Conservation (phyloP, 2,329 filamentous ascomycete species). For the Phialocephala subalpina region DNA sequence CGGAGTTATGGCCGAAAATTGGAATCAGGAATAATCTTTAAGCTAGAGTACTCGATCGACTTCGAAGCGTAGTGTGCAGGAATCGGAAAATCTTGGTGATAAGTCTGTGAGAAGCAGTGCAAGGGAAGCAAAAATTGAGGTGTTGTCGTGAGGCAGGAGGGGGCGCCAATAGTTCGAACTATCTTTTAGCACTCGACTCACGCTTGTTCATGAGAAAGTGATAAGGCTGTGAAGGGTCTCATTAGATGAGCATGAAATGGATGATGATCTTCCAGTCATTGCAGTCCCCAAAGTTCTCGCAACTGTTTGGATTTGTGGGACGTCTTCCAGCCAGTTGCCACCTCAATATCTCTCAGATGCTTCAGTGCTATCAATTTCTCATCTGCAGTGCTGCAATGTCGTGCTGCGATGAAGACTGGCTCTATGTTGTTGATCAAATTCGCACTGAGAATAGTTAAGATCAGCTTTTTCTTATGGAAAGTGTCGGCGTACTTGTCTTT, state of each 20-base stretch:
- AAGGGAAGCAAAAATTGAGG: neutral
- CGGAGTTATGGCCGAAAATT: neutral
- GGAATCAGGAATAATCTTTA: neutral
- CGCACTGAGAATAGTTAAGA: neutral
- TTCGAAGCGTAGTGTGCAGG: neutral
- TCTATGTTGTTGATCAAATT: neutral
- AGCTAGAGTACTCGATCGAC: neutral
- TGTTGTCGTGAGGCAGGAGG: neutral
- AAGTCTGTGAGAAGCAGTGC: neutral
- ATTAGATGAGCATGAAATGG: neutral
- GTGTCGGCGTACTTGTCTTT: neutral
- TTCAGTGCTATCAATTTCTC: neutral
- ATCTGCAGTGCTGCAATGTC: neutral
- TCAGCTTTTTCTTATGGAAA: neutral
- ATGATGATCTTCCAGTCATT: neutral
- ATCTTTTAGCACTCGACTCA: neutral
- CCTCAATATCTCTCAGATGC: conserved; percentile 2
- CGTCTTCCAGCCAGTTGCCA: neutral
- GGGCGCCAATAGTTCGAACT: neutral
- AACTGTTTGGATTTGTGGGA: neutral
- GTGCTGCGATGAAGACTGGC: neutral
- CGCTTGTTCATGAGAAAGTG: neutral
- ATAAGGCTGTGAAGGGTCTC: neutral
- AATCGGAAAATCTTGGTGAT: neutral
- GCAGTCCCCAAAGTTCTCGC: neutral